phyloP scores from a whole-genome alignment of 228 moss, liverwort and hornwort genomes.

The Sphagnum magellanicum region DNA sequence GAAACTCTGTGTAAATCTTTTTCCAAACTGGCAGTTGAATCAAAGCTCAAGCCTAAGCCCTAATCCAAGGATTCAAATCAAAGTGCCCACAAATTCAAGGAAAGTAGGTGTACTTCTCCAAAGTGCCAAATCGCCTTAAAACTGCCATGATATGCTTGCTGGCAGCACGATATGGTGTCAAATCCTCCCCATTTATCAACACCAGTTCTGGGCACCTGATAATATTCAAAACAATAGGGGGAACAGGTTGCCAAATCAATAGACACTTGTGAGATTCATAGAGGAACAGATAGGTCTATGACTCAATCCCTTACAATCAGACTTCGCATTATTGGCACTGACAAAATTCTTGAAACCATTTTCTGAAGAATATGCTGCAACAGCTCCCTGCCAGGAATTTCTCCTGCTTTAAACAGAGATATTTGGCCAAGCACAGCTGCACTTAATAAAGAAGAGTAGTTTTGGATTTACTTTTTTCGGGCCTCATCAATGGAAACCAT shows the following conservation, averaged over 20 bases:
- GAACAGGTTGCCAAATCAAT: not conserved
- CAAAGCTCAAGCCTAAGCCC: not conserved
- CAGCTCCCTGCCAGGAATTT: not conserved
- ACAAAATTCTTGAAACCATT: too few species aligned
- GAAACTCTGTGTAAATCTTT: not conserved
- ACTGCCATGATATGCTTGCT: slow-evolving; percentile 54
- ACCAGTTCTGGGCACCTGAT: slow-evolving; percentile 43
- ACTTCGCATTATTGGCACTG: too few species aligned
- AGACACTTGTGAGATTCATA: not conserved
- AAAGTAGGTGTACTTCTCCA: slow-evolving; percentile 28
- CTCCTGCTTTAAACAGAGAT: not conserved
- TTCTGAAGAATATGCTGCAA: too few species aligned
- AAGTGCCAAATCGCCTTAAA: slow-evolving; percentile 39
- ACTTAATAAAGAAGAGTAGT: not conserved
- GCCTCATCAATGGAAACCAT: slow-evolving; percentile 61
- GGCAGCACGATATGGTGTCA: slow-evolving; percentile 64
- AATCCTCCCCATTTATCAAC: slow-evolving; percentile 60
- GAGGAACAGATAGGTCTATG: not conserved
- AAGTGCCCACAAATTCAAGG: not conserved
- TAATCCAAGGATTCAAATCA: not conserved
- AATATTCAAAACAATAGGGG: not conserved
- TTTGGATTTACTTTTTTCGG: slow-evolving; percentile 24
- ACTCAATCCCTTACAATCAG: too few species aligned
- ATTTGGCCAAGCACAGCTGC: not conserved
- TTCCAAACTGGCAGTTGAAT: not conserved